Conservation (phyloP, 1,139 yeast species). For the Scheffersomyces titani region DNA sequence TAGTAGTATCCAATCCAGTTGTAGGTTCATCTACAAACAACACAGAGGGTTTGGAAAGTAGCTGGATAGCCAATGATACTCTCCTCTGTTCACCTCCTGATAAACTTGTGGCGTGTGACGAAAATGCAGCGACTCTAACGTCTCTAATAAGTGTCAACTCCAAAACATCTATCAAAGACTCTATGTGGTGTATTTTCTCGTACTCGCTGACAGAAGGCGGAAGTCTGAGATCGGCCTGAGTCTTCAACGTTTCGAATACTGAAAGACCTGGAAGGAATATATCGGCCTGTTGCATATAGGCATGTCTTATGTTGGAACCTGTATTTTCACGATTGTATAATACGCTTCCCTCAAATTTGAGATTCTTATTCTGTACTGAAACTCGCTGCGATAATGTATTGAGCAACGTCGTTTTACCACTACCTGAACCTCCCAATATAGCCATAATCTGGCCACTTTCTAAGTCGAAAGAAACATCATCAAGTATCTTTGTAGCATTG, state of each 20-base stretch:
- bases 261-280: slow-evolving; percentile 70
- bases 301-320: slow-evolving; percentile 41
- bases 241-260: slow-evolving; percentile 66
- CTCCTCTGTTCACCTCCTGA: slow-evolving; percentile 89
- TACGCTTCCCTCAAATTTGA: slow-evolving; percentile 33
- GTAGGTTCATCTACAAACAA: slow-evolving; percentile 87
- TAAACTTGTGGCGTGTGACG: slow-evolving; percentile 46
- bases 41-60: slow-evolving; percentile 73
- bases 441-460: slow-evolving; percentile 60
- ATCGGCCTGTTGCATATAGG: slow-evolving; percentile 81
- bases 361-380: slow-evolving; percentile 30
- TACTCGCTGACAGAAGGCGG: slow-evolving; percentile 38
- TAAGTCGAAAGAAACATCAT: slow-evolving; percentile 56
- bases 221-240: slow-evolving; percentile 70
- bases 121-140: slow-evolving; percentile 55
- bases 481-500: slow-evolving; percentile 22
- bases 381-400: slow-evolving; percentile 71
- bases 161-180: slow-evolving; percentile 57
- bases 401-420: slow-evolving; percentile 81
- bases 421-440: slow-evolving; percentile 82
- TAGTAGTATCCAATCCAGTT: slow-evolving; percentile 81
- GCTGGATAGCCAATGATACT: slow-evolving; percentile 75
- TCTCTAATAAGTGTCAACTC: slow-evolving; percentile 64
- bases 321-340: slow-evolving; percentile 14
- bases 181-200: slow-evolving; percentile 52